Base-by-base conservation (phyloP, 2,329 filamentous ascomycete genomes). In the Hypoxylon sp. region DNA sequence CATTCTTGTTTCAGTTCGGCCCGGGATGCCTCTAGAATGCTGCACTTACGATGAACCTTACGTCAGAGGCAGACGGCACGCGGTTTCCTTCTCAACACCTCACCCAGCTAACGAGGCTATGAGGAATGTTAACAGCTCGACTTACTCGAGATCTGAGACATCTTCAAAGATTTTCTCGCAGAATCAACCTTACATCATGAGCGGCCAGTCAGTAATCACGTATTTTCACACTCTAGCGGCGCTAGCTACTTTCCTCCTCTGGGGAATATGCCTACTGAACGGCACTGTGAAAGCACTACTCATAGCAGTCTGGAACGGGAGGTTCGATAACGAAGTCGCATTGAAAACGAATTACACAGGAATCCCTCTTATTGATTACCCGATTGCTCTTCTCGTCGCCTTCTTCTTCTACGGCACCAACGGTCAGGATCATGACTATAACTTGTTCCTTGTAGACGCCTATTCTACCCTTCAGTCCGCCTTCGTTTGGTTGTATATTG, bases 371-470 rank as follows among this genome's bases (percentile, higher is more conserved):
- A 46, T 77, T 22, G 76, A 77, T 59, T 77, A 75, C 42, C 72
- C 64, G 0, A 57, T 77, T 14, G 50, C 61, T 3, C 27, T 76
- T 8, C 70, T 77, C 2, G 70, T 76, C 7, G 62, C 73, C 6
- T 77, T 77, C 60, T 77, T 77, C 25, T 75, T 71, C 64, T 74
- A 72, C 53, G 71, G 66, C 8, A 77, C 75, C 3, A 73, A 73
- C 55, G 73, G 70, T 7, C 68, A 68, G 1, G 64, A 77, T 35
- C 65, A 70, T 35, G 73, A 65, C 13, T 75, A 72, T 30, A 70
- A 73, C 31, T 66, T 77, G 22, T 63, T 75, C 33, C 67, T 76
- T 14, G 57, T 77, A n/a, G 74, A 77, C 59, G 72, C 65, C 4
- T 77, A 77, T 56, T 63, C 71, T 3, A 72, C 64, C 13, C 68